Evolutionary conservation across 306 rosid genomes (phyloP).

Genomic region (Pterocarpus macrocarpus): DNA sequence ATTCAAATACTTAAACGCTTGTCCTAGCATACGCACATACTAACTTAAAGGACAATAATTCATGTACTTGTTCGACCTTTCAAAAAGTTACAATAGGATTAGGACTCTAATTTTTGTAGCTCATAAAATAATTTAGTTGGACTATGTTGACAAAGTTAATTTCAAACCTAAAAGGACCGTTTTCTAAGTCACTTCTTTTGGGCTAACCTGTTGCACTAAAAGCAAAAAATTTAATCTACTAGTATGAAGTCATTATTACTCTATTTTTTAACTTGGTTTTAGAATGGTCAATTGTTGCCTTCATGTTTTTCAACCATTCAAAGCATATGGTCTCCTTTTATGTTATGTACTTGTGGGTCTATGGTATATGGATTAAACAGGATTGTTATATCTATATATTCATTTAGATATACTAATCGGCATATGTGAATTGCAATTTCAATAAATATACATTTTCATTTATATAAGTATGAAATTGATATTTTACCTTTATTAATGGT

Average conservation of each 20-base stretch:
- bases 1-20: background rate
- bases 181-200: slow-evolving; percentile 6
- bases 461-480: too few species aligned
- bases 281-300: slow-evolving; percentile 32
- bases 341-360: background rate
- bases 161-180: background rate
- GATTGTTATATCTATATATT: too few species aligned
- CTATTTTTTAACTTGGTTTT: background rate
- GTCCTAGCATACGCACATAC: background rate
- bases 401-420: too few species aligned
- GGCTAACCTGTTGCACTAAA: background rate
- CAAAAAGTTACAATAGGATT: background rate
- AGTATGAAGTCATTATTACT: slow-evolving; percentile 5
- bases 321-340: slow-evolving; percentile 20
- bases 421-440: too few species aligned
- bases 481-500: too few species aligned
- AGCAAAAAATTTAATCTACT: background rate
- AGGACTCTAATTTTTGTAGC: slow-evolving; percentile 19
- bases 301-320: background rate
- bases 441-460: too few species aligned
- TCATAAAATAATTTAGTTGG: background rate
- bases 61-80: background rate
- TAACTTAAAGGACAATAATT: slow-evolving; percentile 6
- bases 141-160: background rate
- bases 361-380: background rate